Evolutionary conservation across 1,284 basidiomycete genomes (phyloP), one percentile per base, ranked within the genome.

Genomic region (Cryptococcus sp.): DNA sequence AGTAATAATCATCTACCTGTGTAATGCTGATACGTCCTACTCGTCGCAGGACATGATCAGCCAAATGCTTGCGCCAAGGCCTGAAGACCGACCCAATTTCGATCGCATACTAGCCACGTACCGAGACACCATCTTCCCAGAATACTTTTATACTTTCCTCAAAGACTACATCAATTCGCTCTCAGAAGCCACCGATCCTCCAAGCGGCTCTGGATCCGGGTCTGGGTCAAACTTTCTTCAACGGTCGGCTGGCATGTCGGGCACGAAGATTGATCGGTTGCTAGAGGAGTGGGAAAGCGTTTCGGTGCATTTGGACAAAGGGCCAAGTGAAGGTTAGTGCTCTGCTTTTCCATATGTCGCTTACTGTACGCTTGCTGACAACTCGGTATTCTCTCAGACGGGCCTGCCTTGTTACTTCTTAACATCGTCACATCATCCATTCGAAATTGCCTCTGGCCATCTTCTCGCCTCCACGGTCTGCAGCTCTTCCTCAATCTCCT

Each of bases 81-180:
- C 93, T 0, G 64, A 79, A 0, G 79, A 84, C 8, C 85, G 96
- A 10, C 91, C 91, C 1, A 85, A 87, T 0, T 98, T 97, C 75
- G 88, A 91, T 63, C 84, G 83, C 10, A 81, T 93, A n/a, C 80
- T 99, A 40, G 85, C 88, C 37, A 84, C 82, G 0, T 88, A 87
- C n/a, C 84, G 89, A 41, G 89, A 87, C 0, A 83, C 82, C 2
- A 87, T 93, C 40, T 92, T 99, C 65, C 93, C 95, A 0, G 89
- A 94, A 68, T 86, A 86, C 39, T 97, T 99, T 75, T 96, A 96
- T 77, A 89, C 91, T 5, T 97, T 95, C 76, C 81, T 99, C 20
- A 89, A 95, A 75, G 89, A 89, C 62, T 97, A 96, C 66, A 84
- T 91, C 48, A 84, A 87, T 0, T 87, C 91, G 2, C 81, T 89